phyloP scores from a whole-genome alignment of 345 rosid genomes.

The Physaria fendleri region DNA sequence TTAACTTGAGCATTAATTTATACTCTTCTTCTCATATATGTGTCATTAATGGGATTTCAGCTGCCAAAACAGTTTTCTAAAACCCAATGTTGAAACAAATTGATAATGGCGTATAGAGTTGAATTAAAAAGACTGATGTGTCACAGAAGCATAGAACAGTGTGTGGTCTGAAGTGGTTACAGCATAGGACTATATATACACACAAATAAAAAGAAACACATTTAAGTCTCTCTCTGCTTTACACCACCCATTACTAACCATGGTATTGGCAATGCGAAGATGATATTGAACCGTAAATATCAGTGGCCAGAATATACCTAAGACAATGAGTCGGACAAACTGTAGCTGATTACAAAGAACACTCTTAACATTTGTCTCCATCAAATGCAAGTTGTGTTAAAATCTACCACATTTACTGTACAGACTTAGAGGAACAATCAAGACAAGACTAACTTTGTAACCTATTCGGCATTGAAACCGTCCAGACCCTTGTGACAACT shows the following conservation, averaged over 20 bases:
- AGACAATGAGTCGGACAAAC: not conserved
- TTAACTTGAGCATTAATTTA: too few species aligned
- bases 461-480: slow-evolving; percentile 24
- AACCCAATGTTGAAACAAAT: too few species aligned
- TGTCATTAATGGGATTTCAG: too few species aligned
- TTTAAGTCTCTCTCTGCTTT: slow-evolving; percentile 17
- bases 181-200: slow-evolving; percentile 1
- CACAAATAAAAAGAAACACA: not conserved
- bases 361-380: not conserved
- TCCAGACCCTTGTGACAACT: slow-evolving; percentile 31
- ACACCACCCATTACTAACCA: slow-evolving; percentile 6
- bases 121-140: too few species aligned
- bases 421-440: slow-evolving; percentile 5
- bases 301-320: not conserved
- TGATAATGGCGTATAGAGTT: too few species aligned
- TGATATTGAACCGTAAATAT: not conserved
- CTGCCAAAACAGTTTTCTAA: too few species aligned
- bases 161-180: slow-evolving; percentile 19
- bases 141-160: not conserved
- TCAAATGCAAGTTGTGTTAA: slow-evolving; percentile 11
- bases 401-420: not conserved
- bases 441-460: slow-evolving; percentile 23
- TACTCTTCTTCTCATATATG: too few species aligned
- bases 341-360: too few species aligned
- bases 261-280: slow-evolving; percentile 3